Evolutionary conservation across 106 monocot genomes (phyloP), one percentile per base, ranked within the genome.

Genomic region (Dendrobium chrysotoxum): DNA sequence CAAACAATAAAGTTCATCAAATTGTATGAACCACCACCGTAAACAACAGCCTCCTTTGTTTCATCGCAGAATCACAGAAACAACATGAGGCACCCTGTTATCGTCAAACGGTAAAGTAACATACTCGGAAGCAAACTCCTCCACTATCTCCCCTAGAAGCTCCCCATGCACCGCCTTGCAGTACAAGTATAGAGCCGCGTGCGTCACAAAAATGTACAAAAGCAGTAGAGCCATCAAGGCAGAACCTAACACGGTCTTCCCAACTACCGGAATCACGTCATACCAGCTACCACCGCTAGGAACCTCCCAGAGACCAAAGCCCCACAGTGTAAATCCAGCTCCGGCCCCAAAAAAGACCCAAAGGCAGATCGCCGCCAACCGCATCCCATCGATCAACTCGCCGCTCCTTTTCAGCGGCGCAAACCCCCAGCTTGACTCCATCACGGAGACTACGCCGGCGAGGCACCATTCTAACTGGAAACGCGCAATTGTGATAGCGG

Each of bases 121-220:
- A 46, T 92, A 92, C 75, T 85, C 85, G 26, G 77, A 79, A 12
- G 87, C 87, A 30, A 92, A 89, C 71, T 92, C 92, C 61, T 84
- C 85, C 1, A 83, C 85, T 18, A 92, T 87, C 87, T 92, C 92
- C 35, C 71, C 83, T 0, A 85, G 85, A 31, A 92, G 92, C 87
- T 92, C 92, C 53, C 92, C 92, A 17, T 89, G 80, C 71, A 92
- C 68, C 9, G 87, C 92, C 61, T 89, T 89, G 80, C 89, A 89
- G 81, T 89, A 86, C 84, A 92, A 70, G 73, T 88, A 89, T 72
- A 92, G 25, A 72, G 88, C 89, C 10, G 47, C 85, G 28, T 44
- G 78, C 0, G 84, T 78, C 53, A 89, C 89, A 7, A 88, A 26
- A 68, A 80, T 81, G 53, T 86, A 92, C 9, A 88, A 75, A 45